phyloP scores from a whole-genome alignment of 305 asterid genomes.

The Fraxinus latifolia region DNA sequence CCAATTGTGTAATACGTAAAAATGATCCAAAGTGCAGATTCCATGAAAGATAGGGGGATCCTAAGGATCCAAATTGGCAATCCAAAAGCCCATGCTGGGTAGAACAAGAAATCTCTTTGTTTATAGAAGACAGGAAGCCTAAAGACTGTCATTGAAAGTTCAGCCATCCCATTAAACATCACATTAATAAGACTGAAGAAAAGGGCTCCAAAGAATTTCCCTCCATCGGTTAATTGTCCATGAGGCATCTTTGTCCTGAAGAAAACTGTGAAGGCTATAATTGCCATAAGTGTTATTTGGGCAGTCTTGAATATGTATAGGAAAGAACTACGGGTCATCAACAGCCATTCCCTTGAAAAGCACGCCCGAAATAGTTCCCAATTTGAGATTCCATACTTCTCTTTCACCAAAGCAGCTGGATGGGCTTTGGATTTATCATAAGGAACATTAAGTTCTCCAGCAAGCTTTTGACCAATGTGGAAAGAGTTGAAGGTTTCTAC shows the following conservation, averaged over 20 bases:
- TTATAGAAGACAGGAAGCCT: constrained; percentile 51
- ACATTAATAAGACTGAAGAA: constrained; percentile 40
- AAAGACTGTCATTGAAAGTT: constrained; percentile 43
- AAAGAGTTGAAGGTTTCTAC: constrained; percentile 40
- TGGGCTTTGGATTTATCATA: background rate
- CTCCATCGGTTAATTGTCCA: constrained; percentile 39
- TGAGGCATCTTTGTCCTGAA: constrained; percentile 45
- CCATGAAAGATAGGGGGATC: constrained; percentile 38
- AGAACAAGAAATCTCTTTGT: constrained; percentile 48
- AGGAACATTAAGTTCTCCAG: constrained; percentile 27
- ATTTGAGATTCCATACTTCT: constrained; percentile 6
- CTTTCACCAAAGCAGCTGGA: background rate
- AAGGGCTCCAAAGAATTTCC: constrained; percentile 43
- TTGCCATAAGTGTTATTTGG: constrained; percentile 40
- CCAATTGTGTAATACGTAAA: constrained; percentile 56
- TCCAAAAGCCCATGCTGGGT: constrained; percentile 58
- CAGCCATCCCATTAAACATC: constrained; percentile 58
- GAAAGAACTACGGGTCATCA: constrained; percentile 49
- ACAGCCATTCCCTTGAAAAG: constrained; percentile 47
- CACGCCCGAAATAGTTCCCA: constrained; percentile 40
- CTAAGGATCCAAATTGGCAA: constrained; percentile 47
- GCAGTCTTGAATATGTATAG: constrained; percentile 43
- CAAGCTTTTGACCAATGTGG: constrained; percentile 38
- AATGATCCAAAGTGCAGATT: constrained; percentile 40
- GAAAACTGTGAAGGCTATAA: constrained; percentile 43